These are phyloP conservation scores for Citrus sp. DNA, from an alignment of 345 rosid species.

Conservation along the genomic window DNA sequence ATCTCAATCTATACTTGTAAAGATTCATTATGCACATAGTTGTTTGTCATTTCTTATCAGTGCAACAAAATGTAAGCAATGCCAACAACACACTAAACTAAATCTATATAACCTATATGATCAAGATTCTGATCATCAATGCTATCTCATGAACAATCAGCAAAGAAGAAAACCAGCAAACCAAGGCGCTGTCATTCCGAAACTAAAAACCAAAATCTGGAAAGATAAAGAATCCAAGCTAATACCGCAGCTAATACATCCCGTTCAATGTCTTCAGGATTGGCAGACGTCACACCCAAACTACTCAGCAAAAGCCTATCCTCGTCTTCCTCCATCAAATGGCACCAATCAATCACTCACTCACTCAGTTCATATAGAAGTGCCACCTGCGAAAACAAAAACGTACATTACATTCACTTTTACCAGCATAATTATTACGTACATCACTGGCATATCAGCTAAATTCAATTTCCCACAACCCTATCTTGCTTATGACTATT, in stretches of 20 bases:
- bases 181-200: not conserved
- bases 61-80: not conserved
- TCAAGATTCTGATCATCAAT: not conserved
- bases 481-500: not conserved
- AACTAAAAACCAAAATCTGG: not conserved
- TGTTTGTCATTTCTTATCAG: not conserved
- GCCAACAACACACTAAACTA: not conserved
- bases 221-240: not conserved
- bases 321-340: slow-evolving; percentile 65
- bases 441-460: not conserved
- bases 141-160: not conserved
- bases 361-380: slow-evolving; percentile 10
- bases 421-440: not conserved
- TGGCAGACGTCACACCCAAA: slow-evolving; percentile 82
- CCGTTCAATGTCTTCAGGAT: slow-evolving; percentile 80
- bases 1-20: not conserved
- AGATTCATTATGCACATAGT: not conserved
- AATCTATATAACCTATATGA: not conserved
- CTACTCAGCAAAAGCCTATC: slow-evolving; percentile 61
- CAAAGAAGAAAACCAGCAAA: not conserved
- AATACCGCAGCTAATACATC: slow-evolving; percentile 56
- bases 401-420: not conserved
- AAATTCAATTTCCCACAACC: not conserved
- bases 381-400: slow-evolving; percentile 13
- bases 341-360: slow-evolving; percentile 9